Base-by-base conservation (phyloP, 2,329 filamentous ascomycete genomes). In the Fusarium miscanthi region DNA sequence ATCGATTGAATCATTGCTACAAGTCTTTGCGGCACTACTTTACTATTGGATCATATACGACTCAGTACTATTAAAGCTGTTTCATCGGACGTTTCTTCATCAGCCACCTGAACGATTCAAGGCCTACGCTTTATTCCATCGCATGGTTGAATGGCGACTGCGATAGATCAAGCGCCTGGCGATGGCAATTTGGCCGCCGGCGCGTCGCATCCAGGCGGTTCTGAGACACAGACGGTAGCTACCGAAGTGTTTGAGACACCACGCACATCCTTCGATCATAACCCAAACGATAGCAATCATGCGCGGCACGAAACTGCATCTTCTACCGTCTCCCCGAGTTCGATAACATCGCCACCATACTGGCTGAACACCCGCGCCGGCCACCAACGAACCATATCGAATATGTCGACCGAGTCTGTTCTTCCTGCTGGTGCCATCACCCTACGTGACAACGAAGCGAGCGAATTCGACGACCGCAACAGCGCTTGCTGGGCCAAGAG, bases 401-500 rank as follows among this genome's bases (percentile, higher is more conserved):
- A 80, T 67, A 76, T 84, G 25, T 89, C 88, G 12, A 80, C 76
- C 57, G 83, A 87, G 43, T 88, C 86, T 45, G 77, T 86, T 42
- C 80, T 88, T n/a, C 83, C 84, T 2, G 77, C 80, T 1, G 87
- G 87, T 40, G 87, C 86, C 46, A 92, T 92, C 73, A 89, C 85
- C 12, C 81, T 92, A 66, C 87, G 86, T 70, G 90, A 92, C 78
- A 91, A 91, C 79, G 89, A 90, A 73, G 85, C 84, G 38, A 85
- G 83, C 66, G 85, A 85, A 48, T 80, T 83, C 54, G 82, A 86
- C 68, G 85, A 85, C 56, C 82, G 85, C 66, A 88, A 88, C 78
- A 85, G 83, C 67, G 88, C 88, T 17, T 92, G 89, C 80, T 92
- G 90, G 90, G 90, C 90, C 35, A 87, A 85, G 81, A 90, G 88